Evolutionary conservation across 1,284 basidiomycete species (phyloP), one percentile per base, ranked within the genome.

Genomic region (Puccinia horiana): DNA sequence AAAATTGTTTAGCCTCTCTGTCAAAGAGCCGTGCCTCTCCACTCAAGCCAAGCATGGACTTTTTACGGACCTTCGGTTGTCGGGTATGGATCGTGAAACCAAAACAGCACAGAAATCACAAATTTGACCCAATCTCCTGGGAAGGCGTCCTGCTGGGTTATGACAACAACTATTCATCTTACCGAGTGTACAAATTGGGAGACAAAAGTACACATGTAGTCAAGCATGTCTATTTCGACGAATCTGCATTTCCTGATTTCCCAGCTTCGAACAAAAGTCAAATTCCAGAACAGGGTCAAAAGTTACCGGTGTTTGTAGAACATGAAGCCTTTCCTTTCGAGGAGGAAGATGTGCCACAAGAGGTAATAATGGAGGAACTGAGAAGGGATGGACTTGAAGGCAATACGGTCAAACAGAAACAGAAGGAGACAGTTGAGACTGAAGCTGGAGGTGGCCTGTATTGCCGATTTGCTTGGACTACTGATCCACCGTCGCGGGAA

Each of bases 61-160:
- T 56, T n/a, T 26, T 56, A 5, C 2, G 74, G 42, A 12, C 58
- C 8, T 76, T 58, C 29, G 74, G 74, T 32, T 76, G 74, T n/a
- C 2, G 20, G 16, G 23, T 37, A 2, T 52, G 52, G 26, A 16
- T 52, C 12, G 52, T 58, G 23, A 63, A 58, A 16, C 32, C 52
- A 23, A 77, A 77, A n/a, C n/a, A 40, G 35, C 2, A 40, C n/a
- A 0, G 37, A 16, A 18, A 26, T 3, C 11, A 14, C 12, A 77
- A 77, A 18, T 77, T 61, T 44, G 32, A 4, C 16, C 29, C 58
- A 2, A 42, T 77, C 8, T 16, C 37, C 2, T 61, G 40, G 29
- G 75, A 77, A 2, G 75, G 75, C 2, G 56, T 77, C 23, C 20
- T 77, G 18, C 35, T 77, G 0, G 75, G 54, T 0, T 77, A 58